Percentiles rank a stretch among this genome's conserved stretches.
These are phyloP conservation scores for Plasmodium yoelii DNA, from an alignment of 169 alveolate species.

Conservation along the genomic window DNA sequence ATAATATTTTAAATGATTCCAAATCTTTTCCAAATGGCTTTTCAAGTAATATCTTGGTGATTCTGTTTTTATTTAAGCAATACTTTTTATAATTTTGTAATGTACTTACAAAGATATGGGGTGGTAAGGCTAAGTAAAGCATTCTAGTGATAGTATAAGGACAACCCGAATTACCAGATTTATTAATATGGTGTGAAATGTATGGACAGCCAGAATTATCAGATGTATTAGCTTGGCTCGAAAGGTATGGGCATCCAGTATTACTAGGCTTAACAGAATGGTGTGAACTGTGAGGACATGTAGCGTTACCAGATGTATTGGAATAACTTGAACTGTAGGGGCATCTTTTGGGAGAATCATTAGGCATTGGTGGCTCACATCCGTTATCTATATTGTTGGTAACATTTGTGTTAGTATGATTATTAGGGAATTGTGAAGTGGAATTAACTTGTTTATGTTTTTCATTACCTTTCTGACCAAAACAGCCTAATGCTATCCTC, in stretches of 20 bases:
- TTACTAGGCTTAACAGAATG: not conserved
- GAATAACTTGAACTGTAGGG: not conserved
- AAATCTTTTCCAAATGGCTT: conserved; percentile 84
- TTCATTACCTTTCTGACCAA: not conserved
- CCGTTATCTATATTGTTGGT: not conserved
- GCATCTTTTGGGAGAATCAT: not conserved
- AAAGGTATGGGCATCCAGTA: not conserved
- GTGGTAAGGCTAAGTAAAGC: conserved; percentile 83
- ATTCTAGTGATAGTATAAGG: conserved; percentile 65
- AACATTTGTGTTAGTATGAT: not conserved
- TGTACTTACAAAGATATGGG: conserved; percentile 77
- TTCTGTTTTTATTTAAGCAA: conserved; percentile 66
- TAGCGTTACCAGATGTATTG: conserved; percentile 7
- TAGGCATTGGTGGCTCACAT: not conserved
- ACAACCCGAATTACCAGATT: not conserved
- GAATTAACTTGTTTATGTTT: not conserved
- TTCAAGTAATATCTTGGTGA: conserved; percentile 81
- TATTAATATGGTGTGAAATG: not conserved
- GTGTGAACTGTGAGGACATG: not conserved
- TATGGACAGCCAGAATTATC: not conserved
- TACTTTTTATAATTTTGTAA: conserved; percentile 41
- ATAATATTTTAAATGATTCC: conserved; percentile 75
- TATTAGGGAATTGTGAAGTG: not conserved
- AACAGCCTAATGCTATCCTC: conserved; percentile 22
- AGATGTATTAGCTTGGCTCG: conserved; percentile 7